These are phyloP conservation scores for Fusarium falciforme DNA, from an alignment of 2,329 filamentous ascomycete species.

Conservation along the genomic window DNA sequence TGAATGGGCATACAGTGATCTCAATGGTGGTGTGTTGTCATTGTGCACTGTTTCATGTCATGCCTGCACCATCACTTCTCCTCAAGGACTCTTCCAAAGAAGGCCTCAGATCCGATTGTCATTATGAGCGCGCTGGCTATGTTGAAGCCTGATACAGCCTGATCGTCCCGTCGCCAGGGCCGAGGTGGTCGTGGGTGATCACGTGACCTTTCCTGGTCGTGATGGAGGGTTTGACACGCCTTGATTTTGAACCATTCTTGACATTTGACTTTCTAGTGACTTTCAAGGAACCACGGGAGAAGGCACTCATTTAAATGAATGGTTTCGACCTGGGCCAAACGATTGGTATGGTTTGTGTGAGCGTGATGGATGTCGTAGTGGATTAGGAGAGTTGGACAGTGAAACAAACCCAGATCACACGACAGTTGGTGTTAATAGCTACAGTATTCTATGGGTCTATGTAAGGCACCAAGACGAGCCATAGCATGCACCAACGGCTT, in stretches of 20 bases:
- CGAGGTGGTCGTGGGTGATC: not conserved
- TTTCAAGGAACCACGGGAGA: not conserved
- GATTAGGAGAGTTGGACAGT: not conserved
- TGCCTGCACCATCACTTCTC: not conserved
- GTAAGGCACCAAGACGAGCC: not conserved
- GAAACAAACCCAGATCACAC: not conserved
- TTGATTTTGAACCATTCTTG: not conserved
- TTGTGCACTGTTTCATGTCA: not conserved
- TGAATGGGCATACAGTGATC: not conserved
- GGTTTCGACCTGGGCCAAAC: not conserved
- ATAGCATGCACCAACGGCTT: too few species aligned
- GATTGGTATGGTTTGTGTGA: not conserved
- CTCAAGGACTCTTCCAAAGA: not conserved
- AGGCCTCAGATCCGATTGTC: fast-evolving
- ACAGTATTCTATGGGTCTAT: not conserved
- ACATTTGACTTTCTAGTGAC: not conserved
- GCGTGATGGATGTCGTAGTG: not conserved
- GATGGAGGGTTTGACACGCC: not conserved
- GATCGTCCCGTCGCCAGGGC: not conserved
- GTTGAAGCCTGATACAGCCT: not conserved
- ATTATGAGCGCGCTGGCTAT: not conserved
- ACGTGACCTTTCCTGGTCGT: not conserved
- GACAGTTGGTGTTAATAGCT: not conserved
- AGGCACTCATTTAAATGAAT: not conserved
- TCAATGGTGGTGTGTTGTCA: not conserved